Percentiles rank a stretch among this genome's conserved stretches.
Evolutionary conservation across 2,329 filamentous ascomycete genomes (phyloP).

Genomic region (Furcasterigmium sp.): DNA sequence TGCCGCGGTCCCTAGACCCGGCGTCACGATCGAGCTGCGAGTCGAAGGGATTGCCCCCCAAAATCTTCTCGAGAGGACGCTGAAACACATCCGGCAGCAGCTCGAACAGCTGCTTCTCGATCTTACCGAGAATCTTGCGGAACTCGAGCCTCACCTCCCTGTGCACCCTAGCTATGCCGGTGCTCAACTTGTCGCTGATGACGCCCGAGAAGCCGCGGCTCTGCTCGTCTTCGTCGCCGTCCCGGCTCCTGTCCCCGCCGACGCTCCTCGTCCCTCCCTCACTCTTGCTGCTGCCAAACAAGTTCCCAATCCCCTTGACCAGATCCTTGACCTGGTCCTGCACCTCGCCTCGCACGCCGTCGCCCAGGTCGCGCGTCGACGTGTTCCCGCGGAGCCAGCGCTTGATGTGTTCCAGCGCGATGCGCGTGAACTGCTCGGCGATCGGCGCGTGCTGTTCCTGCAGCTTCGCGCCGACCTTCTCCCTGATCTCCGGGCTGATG

Average conservation of each 20-base stretch:
- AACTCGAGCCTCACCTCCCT: slow-evolving; percentile 40
- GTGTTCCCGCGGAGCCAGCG: slow-evolving; percentile 37
- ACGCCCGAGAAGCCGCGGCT: slow-evolving; percentile 35
- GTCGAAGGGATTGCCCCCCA: slow-evolving; percentile 41
- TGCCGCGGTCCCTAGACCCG: slow-evolving; percentile 24
- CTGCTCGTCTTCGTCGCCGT: slow-evolving; percentile 18
- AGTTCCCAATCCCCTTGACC: slow-evolving; percentile 34
- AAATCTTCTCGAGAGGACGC: slow-evolving; percentile 37
- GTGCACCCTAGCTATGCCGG: slow-evolving; percentile 36
- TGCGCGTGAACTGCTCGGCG: slow-evolving; percentile 39
- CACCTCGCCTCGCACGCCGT: slow-evolving; percentile 37
- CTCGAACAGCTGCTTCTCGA: slow-evolving; percentile 41
- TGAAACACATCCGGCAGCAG: slow-evolving; percentile 36
- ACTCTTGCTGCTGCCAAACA: slow-evolving; percentile 32
- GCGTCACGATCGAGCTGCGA: slow-evolving; percentile 32
- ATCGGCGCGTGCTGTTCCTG: slow-evolving; percentile 35
- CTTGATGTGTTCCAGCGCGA: slow-evolving; percentile 42
- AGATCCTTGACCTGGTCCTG: slow-evolving; percentile 38
- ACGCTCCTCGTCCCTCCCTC: slow-evolving; percentile 25
- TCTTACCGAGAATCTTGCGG: slow-evolving; percentile 34
- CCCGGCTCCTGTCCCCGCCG: slow-evolving; percentile 18
- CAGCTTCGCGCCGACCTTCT: slow-evolving; percentile 32
- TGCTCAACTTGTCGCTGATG: slow-evolving; percentile 41
- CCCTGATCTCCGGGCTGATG: slow-evolving; percentile 42
- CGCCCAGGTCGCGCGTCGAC: slow-evolving; percentile 32